Conservation (phyloP, 129 eudicot genomes). For the Lonicera japonica region DNA sequence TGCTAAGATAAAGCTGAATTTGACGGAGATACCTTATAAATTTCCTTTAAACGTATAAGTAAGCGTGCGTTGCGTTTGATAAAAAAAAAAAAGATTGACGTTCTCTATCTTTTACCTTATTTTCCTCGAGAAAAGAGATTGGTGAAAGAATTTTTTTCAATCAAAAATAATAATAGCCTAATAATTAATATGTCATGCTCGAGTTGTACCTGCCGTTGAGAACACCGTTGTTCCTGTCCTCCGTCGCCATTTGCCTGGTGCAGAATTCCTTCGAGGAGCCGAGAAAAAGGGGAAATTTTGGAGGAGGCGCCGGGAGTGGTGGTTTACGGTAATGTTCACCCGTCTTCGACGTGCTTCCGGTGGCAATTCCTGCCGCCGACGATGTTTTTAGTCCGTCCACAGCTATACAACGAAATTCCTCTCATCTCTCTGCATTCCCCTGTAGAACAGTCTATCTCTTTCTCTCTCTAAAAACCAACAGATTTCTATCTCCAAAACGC, state of each 20-base stretch:
- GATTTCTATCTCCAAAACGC: neutral
- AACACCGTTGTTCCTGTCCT: slow-evolving; percentile 8
- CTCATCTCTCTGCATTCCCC: slow-evolving; percentile 20
- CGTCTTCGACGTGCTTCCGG: slow-evolving; percentile 23
- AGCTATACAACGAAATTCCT: neutral
- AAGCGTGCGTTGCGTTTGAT: no score
- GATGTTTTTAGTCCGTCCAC: neutral
- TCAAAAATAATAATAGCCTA: no score
- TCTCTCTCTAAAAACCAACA: neutral
- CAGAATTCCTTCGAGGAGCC: neutral
- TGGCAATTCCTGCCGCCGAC: slow-evolving; percentile 14
- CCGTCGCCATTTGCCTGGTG: neutral
- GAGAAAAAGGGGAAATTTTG: neutral
- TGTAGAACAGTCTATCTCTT: neutral
- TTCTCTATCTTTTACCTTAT: no score
- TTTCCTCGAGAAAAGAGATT: no score
- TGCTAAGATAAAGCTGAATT: no score
- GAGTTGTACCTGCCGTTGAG: slow-evolving; percentile 12
- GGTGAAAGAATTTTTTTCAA: no score
- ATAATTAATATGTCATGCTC: no score
- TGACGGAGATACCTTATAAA: no score
- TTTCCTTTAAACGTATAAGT: no score
- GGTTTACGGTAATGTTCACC: neutral
- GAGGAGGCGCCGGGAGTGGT: neutral
- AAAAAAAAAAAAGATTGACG: no score